Evolutionary conservation across 495 filamentous ascomycete genomes (phyloP).

Genomic region (Penicillium riverlandense): DNA sequence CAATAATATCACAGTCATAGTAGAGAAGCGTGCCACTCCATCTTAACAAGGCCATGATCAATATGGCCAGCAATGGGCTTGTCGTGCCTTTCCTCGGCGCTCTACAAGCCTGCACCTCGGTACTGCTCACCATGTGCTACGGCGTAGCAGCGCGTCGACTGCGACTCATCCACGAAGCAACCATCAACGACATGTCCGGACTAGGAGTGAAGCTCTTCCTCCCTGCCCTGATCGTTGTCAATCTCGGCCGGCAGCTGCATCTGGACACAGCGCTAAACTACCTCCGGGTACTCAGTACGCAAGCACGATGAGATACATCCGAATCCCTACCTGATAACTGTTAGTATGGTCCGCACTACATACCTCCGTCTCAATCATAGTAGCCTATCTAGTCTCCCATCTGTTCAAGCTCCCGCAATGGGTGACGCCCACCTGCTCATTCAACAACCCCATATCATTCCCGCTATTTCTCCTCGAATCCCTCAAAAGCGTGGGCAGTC

Average conservation of each 20-base stretch:
- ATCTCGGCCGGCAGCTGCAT: slow-evolving; percentile 61
- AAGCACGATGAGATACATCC: background rate
- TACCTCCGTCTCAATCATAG: slow-evolving; percentile 43
- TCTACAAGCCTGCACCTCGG: slow-evolving; percentile 62
- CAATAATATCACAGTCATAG: background rate
- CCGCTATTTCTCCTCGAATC: slow-evolving; percentile 62
- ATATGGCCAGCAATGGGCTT: slow-evolving; percentile 10
- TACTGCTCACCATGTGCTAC: slow-evolving; percentile 60
- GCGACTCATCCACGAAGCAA: slow-evolving; percentile 45
- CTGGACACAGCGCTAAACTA: slow-evolving; percentile 48
- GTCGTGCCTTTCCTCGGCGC: slow-evolving; percentile 55
- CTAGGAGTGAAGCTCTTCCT: slow-evolving; percentile 64
- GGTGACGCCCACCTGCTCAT: slow-evolving; percentile 59
- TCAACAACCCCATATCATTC: slow-evolving; percentile 72
- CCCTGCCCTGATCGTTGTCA: slow-evolving; percentile 61
- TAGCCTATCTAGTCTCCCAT: slow-evolving; percentile 39
- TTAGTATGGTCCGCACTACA: slow-evolving; percentile 54
- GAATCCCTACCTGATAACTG: no score
- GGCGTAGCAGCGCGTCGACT: slow-evolving; percentile 54
- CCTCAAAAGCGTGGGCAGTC: slow-evolving; percentile 57
- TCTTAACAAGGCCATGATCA: background rate
- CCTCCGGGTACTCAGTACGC: slow-evolving; percentile 43
- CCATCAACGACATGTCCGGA: slow-evolving; percentile 57
- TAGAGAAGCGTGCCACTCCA: background rate
- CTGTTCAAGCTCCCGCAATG: slow-evolving; percentile 55